Base-by-base conservation (phyloP, 768 basidiomycete genomes). In the Dictyophora rubrovolvata region DNA sequence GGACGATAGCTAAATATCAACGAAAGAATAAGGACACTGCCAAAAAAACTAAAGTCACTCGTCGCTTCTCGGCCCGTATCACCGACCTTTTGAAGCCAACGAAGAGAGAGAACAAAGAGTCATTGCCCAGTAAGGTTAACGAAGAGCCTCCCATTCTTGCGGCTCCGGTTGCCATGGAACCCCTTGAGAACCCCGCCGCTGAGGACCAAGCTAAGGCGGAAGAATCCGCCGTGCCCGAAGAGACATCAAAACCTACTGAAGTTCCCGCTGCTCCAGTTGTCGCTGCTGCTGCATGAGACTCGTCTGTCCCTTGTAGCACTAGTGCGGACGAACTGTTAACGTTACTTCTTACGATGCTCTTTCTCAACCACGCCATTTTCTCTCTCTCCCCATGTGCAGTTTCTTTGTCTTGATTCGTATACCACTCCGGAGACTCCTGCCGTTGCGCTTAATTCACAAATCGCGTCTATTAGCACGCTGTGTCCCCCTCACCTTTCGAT, bases 111-210 rank as follows among this genome's bases (percentile, higher is more conserved):
- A 85, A 56, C 47, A 67, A 88, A 68, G 80, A 83, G 36, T 68
- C 77, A 11, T 68, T 84, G 6, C 82, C 90, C 58, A 78, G 89
- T 50, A 93, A 91, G 79, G 88, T 93, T 59, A 86, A 91, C 63
- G 89, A 92, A 76, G 78, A 89, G 70, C 89, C 92, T 42, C 91
- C 92, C 64, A 84, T 85, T 77, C 87, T 93, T 64, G 92, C 91
- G 53, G 84, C 89, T 74, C 89, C 88, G 53, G 66, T 79, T 33
- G 86, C 86, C 11, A 82, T 93, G 63, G 89, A 88, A 56, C 91
- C 92, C 60, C 77, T 94, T 63, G 89, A 91, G 75, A 80, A 87
- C 70, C 85, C 88, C 37, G 85, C 84, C 18, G 72, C 78, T 20
- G 80, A 80, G 64, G 67, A 75, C 16, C 64, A 74, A 23, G 70